Base-by-base conservation (phyloP, 2,329 filamentous ascomycete genomes). In the Akanthomyces muscarius region DNA sequence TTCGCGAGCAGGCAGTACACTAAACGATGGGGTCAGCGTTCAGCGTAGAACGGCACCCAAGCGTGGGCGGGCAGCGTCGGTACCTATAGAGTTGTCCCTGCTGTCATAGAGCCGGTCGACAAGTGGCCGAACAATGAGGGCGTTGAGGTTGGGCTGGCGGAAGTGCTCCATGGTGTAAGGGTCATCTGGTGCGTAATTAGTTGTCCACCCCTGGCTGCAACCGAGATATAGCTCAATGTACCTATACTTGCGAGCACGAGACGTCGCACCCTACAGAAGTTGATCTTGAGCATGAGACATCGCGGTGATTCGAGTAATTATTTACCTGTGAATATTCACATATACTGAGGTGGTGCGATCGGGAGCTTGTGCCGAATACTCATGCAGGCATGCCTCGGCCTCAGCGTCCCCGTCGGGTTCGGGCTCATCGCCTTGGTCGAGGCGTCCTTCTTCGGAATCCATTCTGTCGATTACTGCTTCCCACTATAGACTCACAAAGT, bases 1-100 rank as follows among this genome's bases (percentile, higher is more conserved):
- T 91, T 91, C 63, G 89, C 87, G 30, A 91, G 79, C 25, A 91
- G 77, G 71, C 88, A 90, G 71, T 90, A 91, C 0, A 90, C 86
- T 85, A 66, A 33, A 18, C 62, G 10, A 38, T 6, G 7, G 10
- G 23, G 45, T 65, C 41, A 48, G 48, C 50, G 45, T 57, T 57
- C 28, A 30, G 28, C 28, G 28, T 30, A 30, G 59, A 64, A 25
- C 18, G 5, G 7, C 18, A 18, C 21, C 10, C n/a, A 25, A 13
- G 6, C 13, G 5, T 18, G 44, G 18, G 14, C 16, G 28, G 42
- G 7, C 23, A n/a, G 8, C 18, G 52, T 75, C 21, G 25, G 41
- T 74, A 83, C 82, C 78, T 56, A 86, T 78, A 0, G 86, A 88
- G 33, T 86, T 80, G 73, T 89, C 86, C 38, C 85, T 77, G 30